Conservation (phyloP, 768 basidiomycete species). For the Russula ochroleuca region DNA sequence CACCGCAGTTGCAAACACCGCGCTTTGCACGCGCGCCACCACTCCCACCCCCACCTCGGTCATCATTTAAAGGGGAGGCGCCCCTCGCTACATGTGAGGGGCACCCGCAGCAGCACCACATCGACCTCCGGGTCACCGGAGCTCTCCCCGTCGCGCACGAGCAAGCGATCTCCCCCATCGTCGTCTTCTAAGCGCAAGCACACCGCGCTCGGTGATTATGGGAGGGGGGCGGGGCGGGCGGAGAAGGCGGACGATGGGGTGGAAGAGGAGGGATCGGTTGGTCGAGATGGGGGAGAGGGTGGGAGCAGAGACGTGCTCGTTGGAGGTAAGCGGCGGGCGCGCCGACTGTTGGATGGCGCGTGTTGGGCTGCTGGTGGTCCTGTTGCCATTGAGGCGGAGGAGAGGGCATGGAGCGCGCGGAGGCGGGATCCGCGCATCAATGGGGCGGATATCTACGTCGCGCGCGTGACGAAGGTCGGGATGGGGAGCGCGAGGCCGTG, state of each 20-base stretch:
- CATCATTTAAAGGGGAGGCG: slow-evolving; percentile 25
- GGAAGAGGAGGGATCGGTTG: neutral
- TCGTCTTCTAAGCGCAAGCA: slow-evolving; percentile 8
- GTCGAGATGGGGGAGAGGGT: neutral
- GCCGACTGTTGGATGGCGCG: neutral
- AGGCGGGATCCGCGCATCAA: slow-evolving; percentile 43
- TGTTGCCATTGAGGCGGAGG: slow-evolving; percentile 25
- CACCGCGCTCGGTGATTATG: slow-evolving; percentile 19
- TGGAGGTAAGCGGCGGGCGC: neutral
- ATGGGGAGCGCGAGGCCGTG: slow-evolving; percentile 50
- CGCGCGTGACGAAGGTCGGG: slow-evolving; percentile 47
- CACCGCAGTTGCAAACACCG: slow-evolving; percentile 23
- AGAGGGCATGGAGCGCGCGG: slow-evolving; percentile 36
- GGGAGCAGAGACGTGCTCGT: too few species aligned
- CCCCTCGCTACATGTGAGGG: slow-evolving; percentile 26
- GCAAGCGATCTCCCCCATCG: neutral
- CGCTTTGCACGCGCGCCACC: neutral
- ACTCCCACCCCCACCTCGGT: slow-evolving; percentile 25
- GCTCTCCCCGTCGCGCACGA: neutral
- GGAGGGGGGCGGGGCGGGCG: neutral
- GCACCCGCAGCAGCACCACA: slow-evolving; percentile 16
- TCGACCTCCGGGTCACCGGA: neutral
- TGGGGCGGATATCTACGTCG: slow-evolving; percentile 54
- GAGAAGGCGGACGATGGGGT: slow-evolving; percentile 15
- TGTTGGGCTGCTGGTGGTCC: slow-evolving; percentile 10